Conservation (phyloP, 345 rosid genomes). For the Anacardium occidentale region DNA sequence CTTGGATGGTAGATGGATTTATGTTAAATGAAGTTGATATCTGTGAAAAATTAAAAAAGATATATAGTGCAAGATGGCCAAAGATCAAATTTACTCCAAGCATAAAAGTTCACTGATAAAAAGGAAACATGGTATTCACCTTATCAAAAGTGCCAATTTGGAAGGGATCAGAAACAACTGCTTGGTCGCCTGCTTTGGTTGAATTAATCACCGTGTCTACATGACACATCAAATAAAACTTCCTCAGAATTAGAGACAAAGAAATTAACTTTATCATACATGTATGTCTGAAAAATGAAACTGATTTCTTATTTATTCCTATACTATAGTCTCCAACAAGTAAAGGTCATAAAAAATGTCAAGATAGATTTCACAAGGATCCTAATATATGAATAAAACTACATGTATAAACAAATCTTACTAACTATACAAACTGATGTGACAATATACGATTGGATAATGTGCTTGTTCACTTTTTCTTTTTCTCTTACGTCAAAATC, state of each 20-base stretch:
- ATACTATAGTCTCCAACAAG: background rate
- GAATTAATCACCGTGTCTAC: conserved; percentile 34
- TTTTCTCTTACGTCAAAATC: too few relatives aligned
- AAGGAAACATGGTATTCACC: conserved; percentile 24
- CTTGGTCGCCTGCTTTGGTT: conserved; percentile 28
- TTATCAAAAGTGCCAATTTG: conserved; percentile 26
- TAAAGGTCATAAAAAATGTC: background rate
- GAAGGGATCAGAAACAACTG: conserved; percentile 23
- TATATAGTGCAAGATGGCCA: background rate
- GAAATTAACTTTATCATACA: background rate
- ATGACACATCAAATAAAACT: conserved; percentile 13
- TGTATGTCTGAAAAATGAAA: background rate
- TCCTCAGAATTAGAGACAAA: background rate
- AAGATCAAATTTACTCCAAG: conserved; percentile 1
- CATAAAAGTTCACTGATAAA: background rate
- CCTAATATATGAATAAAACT: too few relatives aligned
- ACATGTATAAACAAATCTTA: too few relatives aligned
- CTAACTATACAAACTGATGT: too few relatives aligned
- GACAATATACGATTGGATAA: too few relatives aligned
- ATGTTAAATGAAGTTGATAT: conserved; percentile 22
- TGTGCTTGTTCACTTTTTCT: too few relatives aligned
- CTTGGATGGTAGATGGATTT: conserved; percentile 24
- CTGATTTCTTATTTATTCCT: background rate
- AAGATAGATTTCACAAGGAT: background rate
- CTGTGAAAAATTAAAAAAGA: conserved; percentile 12